Conservation (phyloP, 768 basidiomycete species). For the Paxillus rubicundulus region DNA sequence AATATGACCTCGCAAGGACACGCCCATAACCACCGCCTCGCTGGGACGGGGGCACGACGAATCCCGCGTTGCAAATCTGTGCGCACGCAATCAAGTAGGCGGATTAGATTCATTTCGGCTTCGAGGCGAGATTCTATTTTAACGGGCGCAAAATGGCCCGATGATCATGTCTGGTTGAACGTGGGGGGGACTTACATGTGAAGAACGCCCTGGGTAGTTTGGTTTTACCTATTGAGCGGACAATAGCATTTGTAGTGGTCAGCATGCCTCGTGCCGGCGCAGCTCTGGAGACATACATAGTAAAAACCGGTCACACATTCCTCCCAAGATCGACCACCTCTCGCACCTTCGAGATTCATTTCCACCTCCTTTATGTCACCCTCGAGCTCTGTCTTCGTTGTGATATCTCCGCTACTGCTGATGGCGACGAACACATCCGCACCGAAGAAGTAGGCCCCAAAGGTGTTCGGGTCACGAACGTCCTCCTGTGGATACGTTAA, state of each 20-base stretch:
- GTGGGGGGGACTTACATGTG: slow-evolving; percentile 61
- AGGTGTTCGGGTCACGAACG: slow-evolving; percentile 48
- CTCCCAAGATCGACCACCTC: slow-evolving; percentile 56
- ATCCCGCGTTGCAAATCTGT: slow-evolving; percentile 88
- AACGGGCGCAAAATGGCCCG: not conserved
- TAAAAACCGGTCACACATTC: slow-evolving; percentile 74
- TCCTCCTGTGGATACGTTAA: slow-evolving; percentile 85
- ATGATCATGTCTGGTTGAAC: not conserved
- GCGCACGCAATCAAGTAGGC: not conserved
- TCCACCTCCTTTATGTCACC: slow-evolving; percentile 20
- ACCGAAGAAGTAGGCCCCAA: slow-evolving; percentile 74
- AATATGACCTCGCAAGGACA: slow-evolving; percentile 71
- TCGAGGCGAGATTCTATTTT: not conserved
- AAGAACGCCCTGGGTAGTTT: slow-evolving; percentile 88
- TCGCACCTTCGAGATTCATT: slow-evolving; percentile 41
- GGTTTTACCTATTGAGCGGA: slow-evolving; percentile 58
- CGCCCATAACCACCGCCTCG: slow-evolving; percentile 68
- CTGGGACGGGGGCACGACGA: slow-evolving; percentile 66
- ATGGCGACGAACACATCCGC: slow-evolving; percentile 76
- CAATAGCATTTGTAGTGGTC: not conserved
- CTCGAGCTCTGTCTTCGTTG: slow-evolving; percentile 10
- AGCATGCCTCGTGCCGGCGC: not conserved
- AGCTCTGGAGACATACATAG: slow-evolving; percentile 52
- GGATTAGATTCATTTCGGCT: slow-evolving; percentile 9
- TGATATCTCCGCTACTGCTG: slow-evolving; percentile 12